These are phyloP conservation scores for Ceriops decandra DNA, from an alignment of 345 rosid genomes.

Conservation along the genomic window DNA sequence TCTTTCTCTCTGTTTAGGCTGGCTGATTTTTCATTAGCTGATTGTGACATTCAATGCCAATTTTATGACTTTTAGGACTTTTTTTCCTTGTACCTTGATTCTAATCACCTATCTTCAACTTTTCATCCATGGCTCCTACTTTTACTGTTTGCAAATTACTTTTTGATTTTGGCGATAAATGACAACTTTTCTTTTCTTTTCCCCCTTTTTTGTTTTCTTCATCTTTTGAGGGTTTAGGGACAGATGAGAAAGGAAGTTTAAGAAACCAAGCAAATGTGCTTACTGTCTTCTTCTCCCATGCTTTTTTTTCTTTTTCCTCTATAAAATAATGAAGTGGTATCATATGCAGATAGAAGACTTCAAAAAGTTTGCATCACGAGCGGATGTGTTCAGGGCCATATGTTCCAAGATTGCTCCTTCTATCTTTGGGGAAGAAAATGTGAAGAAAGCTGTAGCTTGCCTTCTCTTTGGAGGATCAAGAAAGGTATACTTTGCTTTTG, in stretches of 20 bases:
- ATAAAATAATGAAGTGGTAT: not conserved
- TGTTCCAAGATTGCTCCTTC: slow-evolving; percentile 93
- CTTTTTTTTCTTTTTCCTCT: not conserved
- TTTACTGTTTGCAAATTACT: not conserved
- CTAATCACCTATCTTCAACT: too few species aligned
- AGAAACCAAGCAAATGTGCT: not conserved
- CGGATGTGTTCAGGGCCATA: slow-evolving; percentile 50
- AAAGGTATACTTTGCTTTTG: slow-evolving; percentile 43
- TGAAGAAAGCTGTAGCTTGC: slow-evolving; percentile 89
- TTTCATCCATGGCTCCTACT: not conserved
- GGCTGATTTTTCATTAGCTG: too few species aligned
- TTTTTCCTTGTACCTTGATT: not conserved
- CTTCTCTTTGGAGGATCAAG: slow-evolving; percentile 97
- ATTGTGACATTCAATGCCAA: too few species aligned
- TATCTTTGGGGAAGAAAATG: slow-evolving; percentile 84
- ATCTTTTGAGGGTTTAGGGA: not conserved
- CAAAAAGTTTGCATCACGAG: slow-evolving; percentile 65
- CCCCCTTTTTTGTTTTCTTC: too few species aligned
- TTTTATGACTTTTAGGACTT: not conserved
- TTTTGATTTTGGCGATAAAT: not conserved
- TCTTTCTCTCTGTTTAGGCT: too few species aligned
- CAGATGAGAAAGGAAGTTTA: not conserved
- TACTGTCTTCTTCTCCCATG: too few species aligned
- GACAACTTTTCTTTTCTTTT: too few species aligned
- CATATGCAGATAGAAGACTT: slow-evolving; percentile 75